phyloP scores from a whole-genome alignment of 2,329 filamentous ascomycete genomes.

The Incumbomyces lentus region DNA sequence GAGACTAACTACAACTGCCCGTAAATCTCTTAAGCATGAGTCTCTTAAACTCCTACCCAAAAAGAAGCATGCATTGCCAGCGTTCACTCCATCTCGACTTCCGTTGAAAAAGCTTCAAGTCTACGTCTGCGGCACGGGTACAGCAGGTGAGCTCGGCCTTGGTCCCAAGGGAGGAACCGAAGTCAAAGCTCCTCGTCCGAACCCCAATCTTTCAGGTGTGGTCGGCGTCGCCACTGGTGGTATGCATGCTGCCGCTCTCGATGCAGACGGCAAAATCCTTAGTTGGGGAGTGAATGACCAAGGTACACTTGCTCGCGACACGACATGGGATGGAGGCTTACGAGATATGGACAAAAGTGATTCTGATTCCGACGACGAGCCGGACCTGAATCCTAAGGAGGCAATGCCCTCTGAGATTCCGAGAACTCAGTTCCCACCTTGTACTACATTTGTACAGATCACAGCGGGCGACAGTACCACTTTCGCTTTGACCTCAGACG shows the following conservation, averaged over 20 bases:
- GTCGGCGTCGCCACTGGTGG: constrained; percentile 52
- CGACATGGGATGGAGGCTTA: constrained; percentile 38
- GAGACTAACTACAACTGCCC: too few relatives aligned
- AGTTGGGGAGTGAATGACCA: constrained; percentile 87
- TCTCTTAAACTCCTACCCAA: too few relatives aligned
- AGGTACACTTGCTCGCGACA: constrained; percentile 65
- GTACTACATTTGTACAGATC: constrained; percentile 56
- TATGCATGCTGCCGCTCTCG: constrained; percentile 68
- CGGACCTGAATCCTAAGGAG: constrained; percentile 51
- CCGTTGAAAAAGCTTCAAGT: constrained; percentile 25
- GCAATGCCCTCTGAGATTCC: constrained; percentile 54
- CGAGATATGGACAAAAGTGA: constrained; percentile 25
- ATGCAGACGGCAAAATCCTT: constrained; percentile 65
- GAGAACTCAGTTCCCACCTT: constrained; percentile 42
- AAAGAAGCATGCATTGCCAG: too few relatives aligned
- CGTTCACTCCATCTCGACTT: too few relatives aligned
- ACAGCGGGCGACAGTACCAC: constrained; percentile 64
- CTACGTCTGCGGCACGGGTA: constrained; percentile 68
- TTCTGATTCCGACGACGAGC: constrained; percentile 37
- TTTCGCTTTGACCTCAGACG: constrained; percentile 65
- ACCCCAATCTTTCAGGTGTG: constrained; percentile 48
- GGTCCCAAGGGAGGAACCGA: constrained; percentile 50
- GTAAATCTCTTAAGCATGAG: too few relatives aligned
- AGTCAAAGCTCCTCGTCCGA: constrained; percentile 61
- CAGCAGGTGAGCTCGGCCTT: constrained; percentile 66